Evolutionary conservation across 2,329 filamentous ascomycete genomes (phyloP), one percentile per base, ranked within the genome.

Genomic region (Monascus ruber): DNA sequence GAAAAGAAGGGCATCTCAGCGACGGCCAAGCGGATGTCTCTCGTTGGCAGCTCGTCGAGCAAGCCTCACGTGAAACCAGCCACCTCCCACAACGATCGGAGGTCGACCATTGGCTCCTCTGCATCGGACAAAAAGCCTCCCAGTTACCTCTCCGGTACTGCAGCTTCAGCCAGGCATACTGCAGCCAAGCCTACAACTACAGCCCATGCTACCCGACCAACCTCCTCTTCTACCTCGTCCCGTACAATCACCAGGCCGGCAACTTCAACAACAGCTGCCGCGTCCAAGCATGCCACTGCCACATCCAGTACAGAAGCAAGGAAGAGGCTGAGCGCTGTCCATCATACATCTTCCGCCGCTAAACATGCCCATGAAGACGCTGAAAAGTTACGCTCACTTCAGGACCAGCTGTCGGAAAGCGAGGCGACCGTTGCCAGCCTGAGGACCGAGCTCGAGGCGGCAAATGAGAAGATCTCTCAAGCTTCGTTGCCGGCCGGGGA

Each of bases 21-120:
- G 24, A 55, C 58, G 5, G 63, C 64, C 32, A 70, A 69, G 52
- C 58, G 65, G 34, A 63, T 65, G 56, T 69, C 66, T 4, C 52
- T 69, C 39, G 62, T 56, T 6, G 57, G 64, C 4, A 61, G 56
- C 8, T 45, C 62, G 1, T 52, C 58, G 33, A 56, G 58, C 10
- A 53, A 62, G 10, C 48, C 62, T 6, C 55, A 63, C 5, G 39
- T 52, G 25, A 63, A 56, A 45, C 42, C 60, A 7, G 48, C 47
- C 3, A 49, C 62, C 6, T 55, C 59, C 31, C 53, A 53, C 5
- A 33, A 58, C 26, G 61, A 66, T 37, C 58, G 64, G 24, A 57
- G 62, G 42, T 56, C 58, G 24, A 65, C 58, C 43, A 54, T 63
- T 27, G 56, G 57, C 26, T 55, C 59, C 24, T 55, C 63, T 4